Conservation (phyloP, 768 basidiomycete genomes). For the Lentinula guzmanii region DNA sequence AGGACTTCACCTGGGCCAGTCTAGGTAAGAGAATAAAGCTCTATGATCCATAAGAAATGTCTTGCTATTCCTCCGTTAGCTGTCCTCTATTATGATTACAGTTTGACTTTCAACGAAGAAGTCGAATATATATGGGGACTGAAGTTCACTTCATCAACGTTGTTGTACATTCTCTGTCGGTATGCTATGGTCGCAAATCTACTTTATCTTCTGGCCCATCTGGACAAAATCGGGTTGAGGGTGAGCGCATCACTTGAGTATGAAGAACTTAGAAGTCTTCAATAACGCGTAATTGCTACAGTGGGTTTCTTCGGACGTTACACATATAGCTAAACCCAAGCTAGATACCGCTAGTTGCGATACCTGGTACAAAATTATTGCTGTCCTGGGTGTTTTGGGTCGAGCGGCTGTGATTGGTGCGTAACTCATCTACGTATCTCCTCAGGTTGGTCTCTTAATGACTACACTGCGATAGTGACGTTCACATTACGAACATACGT, state of each 20-base stretch:
- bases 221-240: constrained; percentile 12
- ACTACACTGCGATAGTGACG: not conserved
- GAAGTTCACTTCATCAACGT: constrained; percentile 20
- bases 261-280: not conserved
- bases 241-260: not conserved
- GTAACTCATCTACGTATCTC: not conserved
- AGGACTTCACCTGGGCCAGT: constrained; percentile 2
- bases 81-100: constrained; percentile 26
- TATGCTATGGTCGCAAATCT: constrained; percentile 28
- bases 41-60: not conserved
- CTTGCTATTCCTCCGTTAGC: constrained; percentile 9
- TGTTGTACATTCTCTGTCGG: constrained; percentile 27
- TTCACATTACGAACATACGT: constrained; percentile 17
- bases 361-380: constrained; percentile 19
- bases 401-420: constrained; percentile 21
- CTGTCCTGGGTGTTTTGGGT: constrained; percentile 22
- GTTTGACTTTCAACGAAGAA: constrained; percentile 22
- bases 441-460: not conserved
- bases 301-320: not conserved
- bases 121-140: constrained; percentile 25
- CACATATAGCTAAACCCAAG: not conserved
- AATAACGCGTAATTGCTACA: not conserved
- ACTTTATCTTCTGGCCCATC: constrained; percentile 22
- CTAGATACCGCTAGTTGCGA: constrained; percentile 15
- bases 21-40: not conserved